Evolutionary conservation across 345 rosid genomes (phyloP).

Genomic region (Cardamine resedifolia): DNA sequence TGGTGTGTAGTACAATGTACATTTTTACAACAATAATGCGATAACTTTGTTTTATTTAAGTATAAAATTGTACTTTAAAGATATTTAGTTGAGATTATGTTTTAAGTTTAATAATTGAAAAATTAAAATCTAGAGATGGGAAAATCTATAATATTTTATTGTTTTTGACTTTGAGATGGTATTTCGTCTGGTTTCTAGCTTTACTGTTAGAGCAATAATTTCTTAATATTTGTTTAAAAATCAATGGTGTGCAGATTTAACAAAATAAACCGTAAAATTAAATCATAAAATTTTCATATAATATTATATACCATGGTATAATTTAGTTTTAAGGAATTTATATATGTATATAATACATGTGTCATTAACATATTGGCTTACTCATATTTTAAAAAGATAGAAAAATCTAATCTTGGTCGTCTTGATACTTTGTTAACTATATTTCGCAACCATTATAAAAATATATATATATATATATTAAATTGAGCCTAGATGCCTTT

Average conservation of each 20-base stretch:
- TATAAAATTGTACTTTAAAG: constrained; percentile 21
- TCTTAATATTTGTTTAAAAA: neutral
- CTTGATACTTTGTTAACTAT: neutral
- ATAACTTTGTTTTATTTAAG: constrained; percentile 1
- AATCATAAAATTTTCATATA: neutral
- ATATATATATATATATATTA: no score
- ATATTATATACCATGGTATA: neutral
- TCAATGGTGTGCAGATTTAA: neutral
- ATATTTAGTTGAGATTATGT: constrained; percentile 7
- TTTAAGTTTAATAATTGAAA: neutral
- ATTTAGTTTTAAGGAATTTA: neutral
- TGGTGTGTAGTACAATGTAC: constrained; percentile 39
- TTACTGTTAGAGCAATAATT: constrained; percentile 1
- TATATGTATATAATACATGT: neutral
- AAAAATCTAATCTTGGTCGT: neutral
- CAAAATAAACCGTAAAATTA: neutral
- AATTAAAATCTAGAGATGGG: neutral
- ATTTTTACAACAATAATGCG: constrained; percentile 26
- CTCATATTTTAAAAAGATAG: neutral
- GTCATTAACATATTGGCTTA: neutral
- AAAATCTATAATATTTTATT: neutral
- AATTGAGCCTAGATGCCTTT: neutral
- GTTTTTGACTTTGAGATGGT: neutral
- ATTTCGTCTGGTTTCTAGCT: constrained; percentile 24
- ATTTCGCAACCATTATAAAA: neutral